Percentiles rank a stretch among this genome's conserved stretches.
phyloP scores from a whole-genome alignment of 1,284 basidiomycete species.

The Trametes sp. region DNA sequence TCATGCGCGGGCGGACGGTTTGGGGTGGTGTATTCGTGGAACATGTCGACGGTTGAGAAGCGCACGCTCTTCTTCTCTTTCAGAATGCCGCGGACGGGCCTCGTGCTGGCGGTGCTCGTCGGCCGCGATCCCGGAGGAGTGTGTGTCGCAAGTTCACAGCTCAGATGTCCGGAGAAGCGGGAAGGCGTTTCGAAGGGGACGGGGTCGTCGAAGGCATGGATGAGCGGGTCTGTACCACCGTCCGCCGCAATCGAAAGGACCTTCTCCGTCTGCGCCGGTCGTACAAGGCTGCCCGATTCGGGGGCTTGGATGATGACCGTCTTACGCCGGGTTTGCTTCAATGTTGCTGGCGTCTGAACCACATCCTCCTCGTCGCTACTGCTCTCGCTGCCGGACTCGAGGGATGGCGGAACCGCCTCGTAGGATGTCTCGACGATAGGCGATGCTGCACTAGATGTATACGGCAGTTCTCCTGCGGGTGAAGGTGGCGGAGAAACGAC shows the following conservation, averaged over 20 bases:
- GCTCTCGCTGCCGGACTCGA: conserved; percentile 23
- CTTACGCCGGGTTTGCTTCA: conserved; percentile 38
- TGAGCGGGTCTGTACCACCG: conserved; percentile 8
- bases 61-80: conserved; percentile 47
- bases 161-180: not conserved
- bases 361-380: conserved; percentile 7
- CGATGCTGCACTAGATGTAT: conserved; percentile 10
- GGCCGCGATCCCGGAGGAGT: conserved; percentile 32
- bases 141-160: conserved; percentile 7
- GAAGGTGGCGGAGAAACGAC: conserved; percentile 21
- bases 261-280: conserved; percentile 18
- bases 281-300: conserved; percentile 20
- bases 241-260: conserved; percentile 22
- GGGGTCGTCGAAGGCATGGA: conserved; percentile 28
- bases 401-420: conserved; percentile 23
- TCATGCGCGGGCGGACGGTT: not conserved
- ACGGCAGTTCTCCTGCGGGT: conserved; percentile 19
- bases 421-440: conserved; percentile 20
- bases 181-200: conserved; percentile 37
- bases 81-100: conserved; percentile 44
- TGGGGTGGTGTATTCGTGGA: conserved; percentile 32
- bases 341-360: conserved; percentile 2
- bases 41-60: conserved; percentile 42
- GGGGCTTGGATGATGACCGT: conserved; percentile 44
- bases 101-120: conserved; percentile 35